Evolutionary conservation across 345 rosid species (phyloP), one percentile per base, ranked within the genome.

Genomic region (Citrus trifoliata): DNA sequence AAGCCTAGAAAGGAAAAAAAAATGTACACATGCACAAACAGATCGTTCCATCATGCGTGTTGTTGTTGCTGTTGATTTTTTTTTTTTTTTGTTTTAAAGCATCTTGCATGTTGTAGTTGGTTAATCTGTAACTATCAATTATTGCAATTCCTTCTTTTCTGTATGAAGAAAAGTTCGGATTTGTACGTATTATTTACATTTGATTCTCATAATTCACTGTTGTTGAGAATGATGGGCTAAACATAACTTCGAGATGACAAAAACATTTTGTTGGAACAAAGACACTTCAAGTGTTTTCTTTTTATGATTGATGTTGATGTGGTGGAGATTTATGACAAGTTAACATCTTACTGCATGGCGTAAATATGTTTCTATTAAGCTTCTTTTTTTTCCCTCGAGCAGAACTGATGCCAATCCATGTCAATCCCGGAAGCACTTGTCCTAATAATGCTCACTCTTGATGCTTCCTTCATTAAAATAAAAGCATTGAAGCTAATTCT

Each of bases 81-180:
- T 10, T 8, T 8, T 10, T 2, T 12, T 2, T 40, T 9, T 8
- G n/a, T 12, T 10, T 3, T 2, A 7, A 42, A 46, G 18, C 5
- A 46, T 46, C 51, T 3, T 13, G 51, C 51, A 46, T 3, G 4
- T 46, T 46, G 5, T 13, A 12, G 19, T 53, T 53, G 38, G 18
- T 60, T 16, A 25, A 59, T 60, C 53, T 74, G 58, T 61, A 74
- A 42, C 30, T 40, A 40, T 74, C 77, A 74, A 27, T 59, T 73
- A 4, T 24, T 25, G 35, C 22, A 38, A 9, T 6, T 51, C 13
- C 38, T 22, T 73, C 10, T 48, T 22, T 35, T 40, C 67, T 37
- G 53, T 33, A n/a, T 24, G 76, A 53, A 22, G 18, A 73, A 32
- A 30, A 33, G 28, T 30, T 3, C 1, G 18, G 51, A 46, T 33